Evolutionary conservation across 768 basidiomycete genomes (phyloP), one percentile per base, ranked within the genome.

Genomic region (Naganishia randhawae): DNA sequence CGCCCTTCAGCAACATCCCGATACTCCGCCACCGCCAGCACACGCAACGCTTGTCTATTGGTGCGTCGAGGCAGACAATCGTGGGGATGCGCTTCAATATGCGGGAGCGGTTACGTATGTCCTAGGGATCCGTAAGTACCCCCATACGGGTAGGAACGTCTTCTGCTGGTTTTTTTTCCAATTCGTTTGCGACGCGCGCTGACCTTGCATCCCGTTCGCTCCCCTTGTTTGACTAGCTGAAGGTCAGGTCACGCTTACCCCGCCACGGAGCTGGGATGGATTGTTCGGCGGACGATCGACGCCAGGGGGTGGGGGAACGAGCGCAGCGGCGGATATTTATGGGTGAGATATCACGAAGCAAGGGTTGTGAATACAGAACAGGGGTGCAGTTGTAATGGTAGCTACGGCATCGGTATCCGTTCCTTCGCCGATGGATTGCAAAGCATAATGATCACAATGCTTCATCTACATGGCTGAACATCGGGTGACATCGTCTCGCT

Each of bases 51-150:
- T 67, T 14, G 50, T 22, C 17, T 52, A 37, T 29, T 67, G 66
- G 66, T 67, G 66, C 48, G 41, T 54, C 2, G 66, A 67, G 42
- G 66, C 50, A 9, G 66, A 67, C 25, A 67, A 67, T 57, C 66
- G 66, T 17, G 66, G 32, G 11, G 66, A 67, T 35, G 66, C 66
- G 27, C n/a, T 55, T 13, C 51, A 54, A 2, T 42, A 39, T 27
- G 66, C 53, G 0, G 54, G 54, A 1, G 66, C 57, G 0, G 51
- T 67, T 5, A 42, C 54, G 41, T 67, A 53, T 33, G n/a, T 39
- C 37, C 39, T 67, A 6, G 66, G 66, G 3, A 61, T 61, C 17
- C 57, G 57, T 61, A 39, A 35, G 57, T 61, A 1, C n/a, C n/a
- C n/a, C n/a, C n/a, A n/a, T n/a, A n/a, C n/a, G n/a, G n/a, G n/a